A percentile compares a stretch with the other conserved stretches of the same genome.
phyloP scores from a whole-genome alignment of 2,329 filamentous ascomycete genomes.

The Aspergillus sclerotialis region DNA sequence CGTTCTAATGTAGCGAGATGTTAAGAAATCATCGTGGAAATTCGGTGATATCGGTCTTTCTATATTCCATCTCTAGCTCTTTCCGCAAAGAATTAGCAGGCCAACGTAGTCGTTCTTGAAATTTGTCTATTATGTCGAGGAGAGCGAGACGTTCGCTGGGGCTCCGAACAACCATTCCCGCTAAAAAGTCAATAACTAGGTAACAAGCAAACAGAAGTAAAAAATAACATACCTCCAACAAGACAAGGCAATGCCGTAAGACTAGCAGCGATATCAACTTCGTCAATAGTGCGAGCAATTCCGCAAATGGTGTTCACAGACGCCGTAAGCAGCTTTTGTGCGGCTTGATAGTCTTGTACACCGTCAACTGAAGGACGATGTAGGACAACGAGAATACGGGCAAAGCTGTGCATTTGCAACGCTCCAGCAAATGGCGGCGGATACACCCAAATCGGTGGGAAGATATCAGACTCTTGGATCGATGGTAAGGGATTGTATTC shows the following conservation, averaged over 20 bases:
- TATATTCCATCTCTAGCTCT: conserved; percentile 19
- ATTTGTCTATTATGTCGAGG: conserved; percentile 15
- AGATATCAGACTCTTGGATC: conserved; percentile 22
- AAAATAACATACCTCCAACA: conserved; percentile 16
- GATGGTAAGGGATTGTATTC: conserved; percentile 38
- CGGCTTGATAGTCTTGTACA: conserved; percentile 38
- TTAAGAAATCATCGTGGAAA: conserved; percentile 6
- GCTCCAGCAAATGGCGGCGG: conserved; percentile 43
- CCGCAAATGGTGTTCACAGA: conserved; percentile 21
- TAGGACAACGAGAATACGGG: conserved; percentile 47
- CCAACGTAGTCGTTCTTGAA: conserved; percentile 16
- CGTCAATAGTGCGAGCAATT: conserved; percentile 15
- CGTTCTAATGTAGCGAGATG: neutral
- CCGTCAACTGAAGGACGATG: conserved; percentile 47
- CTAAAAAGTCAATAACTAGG: conserved; percentile 5
- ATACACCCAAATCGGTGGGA: conserved; percentile 47
- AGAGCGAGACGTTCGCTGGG: conserved; percentile 16
- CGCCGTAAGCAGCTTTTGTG: conserved; percentile 13
- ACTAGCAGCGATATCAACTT: conserved; percentile 13
- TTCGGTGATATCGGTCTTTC: conserved; percentile 13
- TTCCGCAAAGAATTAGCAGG: conserved; percentile 14
- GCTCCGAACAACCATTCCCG: conserved; percentile 17
- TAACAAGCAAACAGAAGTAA: neutral
- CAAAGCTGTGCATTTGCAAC: conserved; percentile 48
- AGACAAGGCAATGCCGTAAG: conserved; percentile 18